phyloP scores from a whole-genome alignment of 768 basidiomycete species.

The Termitomyces sp. region DNA sequence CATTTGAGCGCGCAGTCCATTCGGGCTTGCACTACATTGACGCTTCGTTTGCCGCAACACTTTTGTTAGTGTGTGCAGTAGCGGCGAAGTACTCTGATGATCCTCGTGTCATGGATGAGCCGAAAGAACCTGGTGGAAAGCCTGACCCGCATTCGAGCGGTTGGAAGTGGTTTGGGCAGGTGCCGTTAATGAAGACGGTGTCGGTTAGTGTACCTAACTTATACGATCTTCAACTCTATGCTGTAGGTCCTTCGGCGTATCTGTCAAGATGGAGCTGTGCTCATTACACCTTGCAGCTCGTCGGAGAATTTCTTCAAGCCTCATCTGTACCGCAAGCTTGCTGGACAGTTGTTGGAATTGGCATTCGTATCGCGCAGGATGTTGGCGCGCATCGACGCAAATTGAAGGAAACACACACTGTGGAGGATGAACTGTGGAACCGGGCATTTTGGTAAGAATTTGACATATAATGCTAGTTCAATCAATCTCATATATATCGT shows the following conservation, averaged over 20 bases:
- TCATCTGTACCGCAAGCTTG: constrained; percentile 56
- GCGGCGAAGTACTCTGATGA: constrained; percentile 58
- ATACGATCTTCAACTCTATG: constrained; percentile 70
- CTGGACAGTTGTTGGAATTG: constrained; percentile 67
- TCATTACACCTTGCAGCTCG: constrained; percentile 31
- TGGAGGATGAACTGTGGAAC: constrained; percentile 73
- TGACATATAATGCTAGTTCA: background rate
- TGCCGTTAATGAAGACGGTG: constrained; percentile 54
- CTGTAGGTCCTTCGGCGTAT: constrained; percentile 27
- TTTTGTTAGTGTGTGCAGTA: constrained; percentile 68
- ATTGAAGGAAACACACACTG: constrained; percentile 25
- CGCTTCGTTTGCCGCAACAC: constrained; percentile 45
- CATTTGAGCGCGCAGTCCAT: constrained; percentile 47
- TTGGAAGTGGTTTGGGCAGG: constrained; percentile 64
- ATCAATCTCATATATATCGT: background rate
- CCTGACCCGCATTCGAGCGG: constrained; percentile 41
- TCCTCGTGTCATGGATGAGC: constrained; percentile 37
- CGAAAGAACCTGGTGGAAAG: constrained; percentile 5
- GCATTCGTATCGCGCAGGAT: constrained; percentile 73
- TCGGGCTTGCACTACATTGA: constrained; percentile 47
- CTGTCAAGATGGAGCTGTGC: background rate
- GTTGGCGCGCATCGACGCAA: constrained; percentile 63
- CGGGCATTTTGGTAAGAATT: constrained; percentile 52
- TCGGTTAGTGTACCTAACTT: constrained; percentile 55
- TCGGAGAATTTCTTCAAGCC: constrained; percentile 46